phyloP scores from a whole-genome alignment of 2,329 filamentous ascomycete genomes.

The Coniochaeta ligniaria region DNA sequence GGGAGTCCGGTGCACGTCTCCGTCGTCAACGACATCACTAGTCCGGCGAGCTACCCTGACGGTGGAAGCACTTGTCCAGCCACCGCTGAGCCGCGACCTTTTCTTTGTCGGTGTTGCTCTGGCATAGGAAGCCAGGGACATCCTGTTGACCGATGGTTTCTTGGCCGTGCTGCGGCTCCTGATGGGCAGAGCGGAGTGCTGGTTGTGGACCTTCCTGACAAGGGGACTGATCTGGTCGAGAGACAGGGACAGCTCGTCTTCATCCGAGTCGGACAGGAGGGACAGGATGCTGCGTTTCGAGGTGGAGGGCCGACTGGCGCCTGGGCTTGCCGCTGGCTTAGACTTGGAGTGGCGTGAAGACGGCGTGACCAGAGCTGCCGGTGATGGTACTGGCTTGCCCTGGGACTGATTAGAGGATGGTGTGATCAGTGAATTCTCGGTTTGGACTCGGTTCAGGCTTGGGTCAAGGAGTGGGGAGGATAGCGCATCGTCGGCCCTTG shows the following conservation, averaged over 20 bases:
- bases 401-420: background rate
- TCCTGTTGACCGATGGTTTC: background rate
- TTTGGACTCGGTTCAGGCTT: background rate
- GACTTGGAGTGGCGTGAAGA: background rate
- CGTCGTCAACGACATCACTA: background rate
- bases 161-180: background rate
- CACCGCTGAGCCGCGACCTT: background rate
- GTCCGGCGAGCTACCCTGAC: background rate
- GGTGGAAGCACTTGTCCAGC: background rate
- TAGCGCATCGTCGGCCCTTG: background rate
- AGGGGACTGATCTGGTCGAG: constrained; percentile 18
- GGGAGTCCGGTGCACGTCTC: constrained; percentile 32
- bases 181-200: background rate
- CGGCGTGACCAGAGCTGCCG: background rate
- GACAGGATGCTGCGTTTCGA: constrained; percentile 32
- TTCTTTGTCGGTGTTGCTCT: background rate
- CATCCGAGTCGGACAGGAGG: constrained; percentile 29
- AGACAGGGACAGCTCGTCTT: constrained; percentile 31
- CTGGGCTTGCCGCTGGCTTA: background rate
- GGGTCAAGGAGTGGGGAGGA: background rate
- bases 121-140: background rate
- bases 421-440: background rate
- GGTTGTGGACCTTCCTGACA: constrained; percentile 1
- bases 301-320: constrained; percentile 7
- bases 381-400: background rate